Percentiles rank a stretch among this genome's conserved stretches.
Conservation (phyloP, 1,284 basidiomycete genomes). For the Ustilago shanxiensis region DNA sequence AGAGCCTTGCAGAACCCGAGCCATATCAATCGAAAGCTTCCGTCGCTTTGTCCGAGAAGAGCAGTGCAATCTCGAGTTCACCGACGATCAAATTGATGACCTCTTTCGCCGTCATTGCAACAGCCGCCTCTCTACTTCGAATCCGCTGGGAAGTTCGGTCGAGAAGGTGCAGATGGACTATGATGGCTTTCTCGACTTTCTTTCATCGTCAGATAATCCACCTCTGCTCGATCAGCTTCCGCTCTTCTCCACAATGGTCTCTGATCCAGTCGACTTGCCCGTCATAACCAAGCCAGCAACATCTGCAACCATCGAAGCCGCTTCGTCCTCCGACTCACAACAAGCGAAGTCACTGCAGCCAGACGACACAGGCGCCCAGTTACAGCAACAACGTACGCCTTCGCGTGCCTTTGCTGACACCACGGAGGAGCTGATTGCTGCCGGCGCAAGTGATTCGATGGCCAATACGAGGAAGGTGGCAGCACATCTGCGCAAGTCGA, state of each 20-base stretch:
- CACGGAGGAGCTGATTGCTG: conserved; percentile 44
- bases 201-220: conserved; percentile 64
- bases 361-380: background rate
- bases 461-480: conserved; percentile 43
- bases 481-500: conserved; percentile 45
- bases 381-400: conserved; percentile 28
- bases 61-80: conserved; percentile 48
- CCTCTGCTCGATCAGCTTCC: conserved; percentile 49
- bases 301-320: background rate
- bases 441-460: conserved; percentile 36
- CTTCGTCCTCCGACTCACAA: background rate
- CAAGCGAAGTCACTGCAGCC: background rate
- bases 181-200: conserved; percentile 63
- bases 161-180: conserved; percentile 38
- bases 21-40: conserved; percentile 45
- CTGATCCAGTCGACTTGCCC: conserved; percentile 27
- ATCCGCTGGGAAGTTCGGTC: conserved; percentile 3
- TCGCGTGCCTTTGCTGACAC: conserved; percentile 46
- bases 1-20: conserved; percentile 27
- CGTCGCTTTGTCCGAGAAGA: conserved; percentile 56
- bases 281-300: conserved; percentile 14
- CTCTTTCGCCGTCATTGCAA: conserved; percentile 46
- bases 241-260: conserved; percentile 44
- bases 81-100: conserved; percentile 36
- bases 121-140: conserved; percentile 35